Evolutionary conservation across 306 rosid genomes (phyloP).

Genomic region (Abrus pulchellus): DNA sequence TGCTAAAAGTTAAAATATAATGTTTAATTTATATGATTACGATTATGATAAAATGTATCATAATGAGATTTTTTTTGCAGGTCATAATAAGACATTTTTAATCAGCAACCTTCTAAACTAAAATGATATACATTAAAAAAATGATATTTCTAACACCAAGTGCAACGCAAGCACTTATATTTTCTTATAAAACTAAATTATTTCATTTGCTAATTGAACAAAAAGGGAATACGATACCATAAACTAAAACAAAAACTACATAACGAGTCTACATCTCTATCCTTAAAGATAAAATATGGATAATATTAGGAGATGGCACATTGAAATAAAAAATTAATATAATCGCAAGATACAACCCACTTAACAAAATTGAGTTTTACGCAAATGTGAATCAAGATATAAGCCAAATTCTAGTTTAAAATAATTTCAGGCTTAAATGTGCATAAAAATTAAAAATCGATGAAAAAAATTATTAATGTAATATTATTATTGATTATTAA

Average conservation of each 20-base stretch:
- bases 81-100: not conserved
- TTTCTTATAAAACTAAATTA: not conserved
- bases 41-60: not conserved
- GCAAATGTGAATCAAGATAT: not conserved
- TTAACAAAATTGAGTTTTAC: not conserved
- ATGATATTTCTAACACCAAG: not conserved
- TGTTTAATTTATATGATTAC: not conserved
- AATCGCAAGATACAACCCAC: not conserved
- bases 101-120: not conserved
- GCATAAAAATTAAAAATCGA: too few relatives aligned
- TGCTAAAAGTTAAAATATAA: conserved; percentile 5
- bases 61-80: too few relatives aligned
- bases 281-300: conserved; percentile 21
- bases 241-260: not conserved
- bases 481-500: too few relatives aligned
- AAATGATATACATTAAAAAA: conserved; percentile 5
- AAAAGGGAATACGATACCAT: not conserved
- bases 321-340: not conserved
- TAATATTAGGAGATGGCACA: not conserved
- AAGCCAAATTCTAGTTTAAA: not conserved
- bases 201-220: not conserved
- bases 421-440: too few relatives aligned
- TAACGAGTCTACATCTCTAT: conserved; percentile 7
- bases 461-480: too few relatives aligned
- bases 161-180: not conserved